Evolutionary conservation across 106 monocot species (phyloP).

Genomic region (Vanilla planifolia): DNA sequence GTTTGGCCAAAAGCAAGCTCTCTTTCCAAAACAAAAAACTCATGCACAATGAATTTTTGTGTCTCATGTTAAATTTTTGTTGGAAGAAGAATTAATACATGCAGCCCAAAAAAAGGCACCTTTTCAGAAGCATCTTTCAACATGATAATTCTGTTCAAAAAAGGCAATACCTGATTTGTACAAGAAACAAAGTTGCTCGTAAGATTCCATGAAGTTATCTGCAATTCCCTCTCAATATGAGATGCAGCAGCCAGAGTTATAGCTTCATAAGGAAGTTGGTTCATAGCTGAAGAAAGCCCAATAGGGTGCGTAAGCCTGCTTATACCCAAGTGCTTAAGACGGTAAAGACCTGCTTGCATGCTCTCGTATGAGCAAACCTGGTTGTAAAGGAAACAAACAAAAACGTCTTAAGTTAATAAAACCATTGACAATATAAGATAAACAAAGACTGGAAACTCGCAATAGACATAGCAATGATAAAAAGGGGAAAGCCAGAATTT

Average conservation of each 20-base stretch:
- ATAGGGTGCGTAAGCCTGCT: conserved; percentile 66
- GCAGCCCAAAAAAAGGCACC: background rate
- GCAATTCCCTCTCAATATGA: conserved; percentile 94
- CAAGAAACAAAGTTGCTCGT: conserved; percentile 93
- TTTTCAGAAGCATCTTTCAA: background rate
- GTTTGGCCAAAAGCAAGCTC: too few relatives aligned
- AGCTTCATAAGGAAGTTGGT: conserved; percentile 90
- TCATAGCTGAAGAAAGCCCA: conserved; percentile 85
- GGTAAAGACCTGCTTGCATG: conserved; percentile 90
- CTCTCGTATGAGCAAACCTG: conserved; percentile 94
- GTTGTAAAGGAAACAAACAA: background rate
- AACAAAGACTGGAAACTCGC: too few relatives aligned
- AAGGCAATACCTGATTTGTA: conserved; percentile 60
- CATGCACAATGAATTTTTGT: too few relatives aligned
- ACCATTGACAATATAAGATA: too few relatives aligned
- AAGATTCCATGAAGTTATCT: conserved; percentile 91
- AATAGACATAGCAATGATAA: too few relatives aligned
- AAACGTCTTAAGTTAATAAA: too few relatives aligned
- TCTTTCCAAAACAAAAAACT: too few relatives aligned
- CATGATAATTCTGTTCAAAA: conserved; percentile 1
- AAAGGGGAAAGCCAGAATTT: too few relatives aligned
- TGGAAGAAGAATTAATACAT: too few relatives aligned
- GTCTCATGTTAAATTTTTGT: too few relatives aligned
- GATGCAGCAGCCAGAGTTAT: conserved; percentile 87
- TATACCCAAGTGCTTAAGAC: conserved; percentile 85